Conservation (phyloP, 441 rosid species). For the Erodium moschatum region DNA sequence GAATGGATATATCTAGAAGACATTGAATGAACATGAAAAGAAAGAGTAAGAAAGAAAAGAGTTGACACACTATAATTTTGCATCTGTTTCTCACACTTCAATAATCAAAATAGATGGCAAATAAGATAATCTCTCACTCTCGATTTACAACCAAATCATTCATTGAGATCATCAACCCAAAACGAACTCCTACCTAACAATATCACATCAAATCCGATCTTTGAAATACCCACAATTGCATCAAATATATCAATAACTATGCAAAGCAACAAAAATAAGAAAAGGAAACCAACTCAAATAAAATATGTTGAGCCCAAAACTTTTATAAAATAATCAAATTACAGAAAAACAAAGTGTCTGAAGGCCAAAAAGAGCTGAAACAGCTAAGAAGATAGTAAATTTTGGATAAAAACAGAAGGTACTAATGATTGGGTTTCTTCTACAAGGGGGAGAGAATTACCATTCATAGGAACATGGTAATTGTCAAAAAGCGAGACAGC, state of each 20-base stretch:
- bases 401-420: no score
- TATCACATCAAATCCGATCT: slow-evolving; percentile 2
- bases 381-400: no score
- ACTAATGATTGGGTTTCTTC: no score
- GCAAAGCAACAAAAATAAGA: background rate
- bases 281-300: no score
- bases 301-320: background rate
- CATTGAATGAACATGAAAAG: background rate
- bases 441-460: no score
- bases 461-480: no score
- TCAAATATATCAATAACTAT: background rate
- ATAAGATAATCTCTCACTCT: background rate
- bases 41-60: background rate
- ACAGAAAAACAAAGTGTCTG: background rate
- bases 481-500: no score
- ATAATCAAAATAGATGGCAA: background rate
- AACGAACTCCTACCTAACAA: background rate
- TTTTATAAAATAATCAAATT: background rate
- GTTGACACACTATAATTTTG: background rate
- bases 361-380: no score
- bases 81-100: background rate
- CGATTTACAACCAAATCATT: background rate
- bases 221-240: background rate
- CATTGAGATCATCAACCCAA: background rate
- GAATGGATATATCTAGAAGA: no score